phyloP scores from a whole-genome alignment of 352 stramenopile genomes.

The Globisporangium abappressorium region DNA sequence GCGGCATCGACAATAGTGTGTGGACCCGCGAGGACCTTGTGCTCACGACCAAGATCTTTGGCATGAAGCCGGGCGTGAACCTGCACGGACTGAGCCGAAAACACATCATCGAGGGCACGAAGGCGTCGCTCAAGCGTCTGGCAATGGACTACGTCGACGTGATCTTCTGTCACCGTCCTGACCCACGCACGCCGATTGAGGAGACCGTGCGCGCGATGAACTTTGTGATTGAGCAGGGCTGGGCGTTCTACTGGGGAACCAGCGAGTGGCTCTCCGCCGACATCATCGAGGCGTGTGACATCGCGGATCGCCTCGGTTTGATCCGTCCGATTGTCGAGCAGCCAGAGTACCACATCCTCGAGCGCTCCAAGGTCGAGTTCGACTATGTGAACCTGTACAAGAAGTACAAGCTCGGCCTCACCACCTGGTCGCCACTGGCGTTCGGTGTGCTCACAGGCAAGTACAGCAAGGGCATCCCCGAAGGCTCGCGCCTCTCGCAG shows the following conservation, averaged over 20 bases:
- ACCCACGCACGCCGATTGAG: constrained; percentile 30
- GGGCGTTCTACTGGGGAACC: constrained; percentile 46
- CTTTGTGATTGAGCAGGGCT: constrained; percentile 32
- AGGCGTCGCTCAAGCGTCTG: constrained; percentile 39
- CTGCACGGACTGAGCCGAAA: constrained; percentile 32
- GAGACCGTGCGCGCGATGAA: constrained; percentile 51
- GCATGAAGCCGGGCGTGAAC: constrained; percentile 24
- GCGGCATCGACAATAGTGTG: constrained; percentile 21
- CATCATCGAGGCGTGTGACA: constrained; percentile 46
- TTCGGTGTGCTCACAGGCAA: constrained; percentile 56
- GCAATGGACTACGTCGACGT: constrained; percentile 45
- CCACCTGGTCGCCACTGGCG: constrained; percentile 44
- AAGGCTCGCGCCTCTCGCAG: constrained; percentile 26
- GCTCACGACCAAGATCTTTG: constrained; percentile 65
- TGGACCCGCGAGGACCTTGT: constrained; percentile 47
- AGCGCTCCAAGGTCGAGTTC: constrained; percentile 49
- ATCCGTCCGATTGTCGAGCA: constrained; percentile 41
- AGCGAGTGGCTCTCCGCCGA: constrained; percentile 46
- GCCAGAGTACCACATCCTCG: constrained; percentile 53
- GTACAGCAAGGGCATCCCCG: constrained; percentile 32
- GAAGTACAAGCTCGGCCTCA: constrained; percentile 52
- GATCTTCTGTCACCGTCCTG: constrained; percentile 43
- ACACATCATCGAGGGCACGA: constrained; percentile 44
- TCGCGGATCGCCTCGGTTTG: constrained; percentile 28
- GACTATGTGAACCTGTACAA: constrained; percentile 53